Percentiles rank a stretch among this genome's conserved stretches.
phyloP scores from a whole-genome alignment of 2,329 filamentous ascomycete species.

The Pseudocercospora cruenta region DNA sequence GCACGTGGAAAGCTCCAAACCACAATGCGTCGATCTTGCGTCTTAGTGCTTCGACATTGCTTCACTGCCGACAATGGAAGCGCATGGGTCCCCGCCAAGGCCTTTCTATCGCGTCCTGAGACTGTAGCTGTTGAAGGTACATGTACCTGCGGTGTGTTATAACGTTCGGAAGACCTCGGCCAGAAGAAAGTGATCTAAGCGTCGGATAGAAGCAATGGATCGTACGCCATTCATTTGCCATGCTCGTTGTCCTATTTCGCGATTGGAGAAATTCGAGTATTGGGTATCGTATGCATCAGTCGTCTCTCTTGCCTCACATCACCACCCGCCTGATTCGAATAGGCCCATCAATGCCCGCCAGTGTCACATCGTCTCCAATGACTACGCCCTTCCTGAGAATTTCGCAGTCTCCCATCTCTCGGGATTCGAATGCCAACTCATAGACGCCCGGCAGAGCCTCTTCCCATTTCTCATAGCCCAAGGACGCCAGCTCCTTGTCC shows the following conservation, averaged over 20 bases:
- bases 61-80: neutral
- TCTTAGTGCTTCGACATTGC: neutral
- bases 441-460: slow-evolving; percentile 52
- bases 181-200: neutral
- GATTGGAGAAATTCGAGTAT: neutral
- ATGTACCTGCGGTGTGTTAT: neutral
- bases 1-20: neutral
- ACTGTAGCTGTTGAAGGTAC: neutral
- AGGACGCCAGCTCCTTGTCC: slow-evolving; percentile 41
- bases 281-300: slow-evolving; percentile 1
- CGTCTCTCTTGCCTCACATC: slow-evolving; percentile 14
- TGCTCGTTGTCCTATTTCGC: neutral
- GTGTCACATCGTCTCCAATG: slow-evolving; percentile 38
- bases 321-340: slow-evolving; percentile 44
- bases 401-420: slow-evolving; percentile 51
- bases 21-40: neutral
- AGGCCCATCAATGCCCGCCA: slow-evolving; percentile 50
- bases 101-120: neutral
- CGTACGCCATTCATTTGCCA: neutral
- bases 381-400: slow-evolving; percentile 53
- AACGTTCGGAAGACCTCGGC: neutral
- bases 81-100: neutral
- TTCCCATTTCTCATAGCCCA: slow-evolving; percentile 47
- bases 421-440: slow-evolving; percentile 49
- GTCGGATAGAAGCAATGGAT: neutral